Conservation (phyloP, 768 basidiomycete genomes). For the Termitomyces sp. region DNA sequence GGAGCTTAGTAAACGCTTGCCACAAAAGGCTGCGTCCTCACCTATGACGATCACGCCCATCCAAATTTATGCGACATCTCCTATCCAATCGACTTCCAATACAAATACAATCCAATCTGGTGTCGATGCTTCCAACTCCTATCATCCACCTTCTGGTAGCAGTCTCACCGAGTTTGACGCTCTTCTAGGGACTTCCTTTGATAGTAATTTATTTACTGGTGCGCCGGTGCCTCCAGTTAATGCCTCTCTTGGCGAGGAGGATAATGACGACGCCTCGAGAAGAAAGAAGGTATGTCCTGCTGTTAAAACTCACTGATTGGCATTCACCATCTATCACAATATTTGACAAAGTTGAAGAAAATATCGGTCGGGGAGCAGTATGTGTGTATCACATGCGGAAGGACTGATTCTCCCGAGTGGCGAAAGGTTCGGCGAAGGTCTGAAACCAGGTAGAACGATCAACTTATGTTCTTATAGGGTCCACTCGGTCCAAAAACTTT, state of each 20-base stretch:
- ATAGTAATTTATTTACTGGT: slow-evolving; percentile 3
- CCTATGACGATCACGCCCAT: slow-evolving; percentile 19
- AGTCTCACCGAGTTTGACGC: slow-evolving; percentile 8
- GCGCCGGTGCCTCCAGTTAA: not conserved
- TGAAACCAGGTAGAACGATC: not conserved
- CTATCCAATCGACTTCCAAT: slow-evolving; percentile 15
- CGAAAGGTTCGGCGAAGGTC: slow-evolving; percentile 53
- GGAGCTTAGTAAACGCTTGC: slow-evolving; percentile 30
- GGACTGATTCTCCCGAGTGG: slow-evolving; percentile 98
- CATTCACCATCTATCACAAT: not conserved
- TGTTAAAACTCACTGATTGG: not conserved
- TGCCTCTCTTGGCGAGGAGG: slow-evolving; percentile 29
- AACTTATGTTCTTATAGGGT: slow-evolving; percentile 43
- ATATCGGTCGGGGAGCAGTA: slow-evolving; percentile 55
- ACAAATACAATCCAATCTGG: not conserved
- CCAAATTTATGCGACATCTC: slow-evolving; percentile 32
- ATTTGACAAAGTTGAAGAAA: slow-evolving; percentile 36
- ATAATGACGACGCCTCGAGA: slow-evolving; percentile 43
- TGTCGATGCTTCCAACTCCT: slow-evolving; percentile 5
- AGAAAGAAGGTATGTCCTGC: slow-evolving; percentile 54
- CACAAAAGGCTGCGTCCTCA: slow-evolving; percentile 15
- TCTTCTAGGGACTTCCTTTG: slow-evolving; percentile 4
- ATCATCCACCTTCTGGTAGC: slow-evolving; percentile 4
- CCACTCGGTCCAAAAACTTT: slow-evolving; percentile 95
- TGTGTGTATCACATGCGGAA: slow-evolving; percentile 88